These are phyloP conservation scores for Suillus brevipes DNA, from an alignment of 768 basidiomycete genomes.

Conservation along the genomic window DNA sequence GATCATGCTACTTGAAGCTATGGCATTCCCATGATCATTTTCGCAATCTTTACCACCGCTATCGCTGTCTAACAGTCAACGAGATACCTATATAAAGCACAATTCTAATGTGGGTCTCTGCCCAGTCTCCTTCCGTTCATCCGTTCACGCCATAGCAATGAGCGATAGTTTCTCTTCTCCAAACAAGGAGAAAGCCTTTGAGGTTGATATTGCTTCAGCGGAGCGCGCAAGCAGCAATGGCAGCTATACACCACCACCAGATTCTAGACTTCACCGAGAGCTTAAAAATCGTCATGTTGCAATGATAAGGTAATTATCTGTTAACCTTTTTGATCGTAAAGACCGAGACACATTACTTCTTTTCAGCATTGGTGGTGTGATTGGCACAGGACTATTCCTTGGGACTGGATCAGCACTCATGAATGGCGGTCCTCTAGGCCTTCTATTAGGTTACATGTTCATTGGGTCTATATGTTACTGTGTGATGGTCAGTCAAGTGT, in stretches of 20 bases:
- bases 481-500: conserved; percentile 38
- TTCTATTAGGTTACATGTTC: conserved; percentile 43
- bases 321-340: neutral
- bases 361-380: conserved; percentile 37
- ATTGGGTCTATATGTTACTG: conserved; percentile 39
- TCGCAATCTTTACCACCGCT: neutral
- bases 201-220: neutral
- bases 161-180: neutral
- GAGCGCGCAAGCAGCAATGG: neutral
- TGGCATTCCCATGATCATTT: conserved; percentile 1
- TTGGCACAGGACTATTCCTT: conserved; percentile 42
- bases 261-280: conserved; percentile 22
- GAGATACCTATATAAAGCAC: conserved; percentile 30
- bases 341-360: neutral
- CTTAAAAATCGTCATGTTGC: conserved; percentile 37
- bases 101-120: conserved; percentile 15
- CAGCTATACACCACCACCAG: neutral
- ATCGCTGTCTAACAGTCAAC: neutral
- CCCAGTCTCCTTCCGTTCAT: neutral
- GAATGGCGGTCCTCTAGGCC: conserved; percentile 48
- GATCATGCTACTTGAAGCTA: neutral
- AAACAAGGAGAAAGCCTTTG: neutral
- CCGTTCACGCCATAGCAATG: neutral
- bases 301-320: conserved; percentile 32
- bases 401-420: conserved; percentile 35